phyloP scores from a whole-genome alignment of 352 stramenopile genomes.

The Globisporangium heterothallicum region DNA sequence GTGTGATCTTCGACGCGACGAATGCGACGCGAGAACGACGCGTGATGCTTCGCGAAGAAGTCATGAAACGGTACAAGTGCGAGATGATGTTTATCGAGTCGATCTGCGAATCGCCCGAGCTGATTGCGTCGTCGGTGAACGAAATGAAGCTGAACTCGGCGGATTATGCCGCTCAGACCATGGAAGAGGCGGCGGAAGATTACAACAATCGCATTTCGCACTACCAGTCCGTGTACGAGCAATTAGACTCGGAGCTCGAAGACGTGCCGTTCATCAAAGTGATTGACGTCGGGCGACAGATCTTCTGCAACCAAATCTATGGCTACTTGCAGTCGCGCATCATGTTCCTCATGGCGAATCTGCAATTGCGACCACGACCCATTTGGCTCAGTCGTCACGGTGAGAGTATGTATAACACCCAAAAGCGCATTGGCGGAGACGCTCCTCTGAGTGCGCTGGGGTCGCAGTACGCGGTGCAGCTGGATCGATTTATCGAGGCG shows the following conservation, averaged over 20 bases:
- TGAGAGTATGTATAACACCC: conserved; percentile 97
- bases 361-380: conserved; percentile 90
- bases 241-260: conserved; percentile 48
- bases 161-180: conserved; percentile 66
- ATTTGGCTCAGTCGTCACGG: conserved; percentile 97
- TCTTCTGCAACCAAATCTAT: conserved; percentile 84
- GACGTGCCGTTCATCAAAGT: conserved; percentile 75
- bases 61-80: conserved; percentile 62
- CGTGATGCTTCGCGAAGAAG: conserved; percentile 46
- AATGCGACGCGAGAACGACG: conserved; percentile 73
- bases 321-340: conserved; percentile 85
- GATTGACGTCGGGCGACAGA: conserved; percentile 73
- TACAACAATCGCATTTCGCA: conserved; percentile 78
- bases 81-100: conserved; percentile 84
- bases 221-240: conserved; percentile 72
- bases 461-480: conserved; percentile 90
- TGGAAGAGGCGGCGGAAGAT: conserved; percentile 67
- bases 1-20: conserved; percentile 80
- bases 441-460: conserved; percentile 89
- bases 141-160: conserved; percentile 83
- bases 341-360: conserved; percentile 95
- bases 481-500: conserved; percentile 92
- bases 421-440: conserved; percentile 97
- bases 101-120: conserved; percentile 60
- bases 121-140: conserved; percentile 78